Evolutionary conservation across 371 early-diverging fungal species (phyloP).

Genomic region (Mucor plumbeus): DNA sequence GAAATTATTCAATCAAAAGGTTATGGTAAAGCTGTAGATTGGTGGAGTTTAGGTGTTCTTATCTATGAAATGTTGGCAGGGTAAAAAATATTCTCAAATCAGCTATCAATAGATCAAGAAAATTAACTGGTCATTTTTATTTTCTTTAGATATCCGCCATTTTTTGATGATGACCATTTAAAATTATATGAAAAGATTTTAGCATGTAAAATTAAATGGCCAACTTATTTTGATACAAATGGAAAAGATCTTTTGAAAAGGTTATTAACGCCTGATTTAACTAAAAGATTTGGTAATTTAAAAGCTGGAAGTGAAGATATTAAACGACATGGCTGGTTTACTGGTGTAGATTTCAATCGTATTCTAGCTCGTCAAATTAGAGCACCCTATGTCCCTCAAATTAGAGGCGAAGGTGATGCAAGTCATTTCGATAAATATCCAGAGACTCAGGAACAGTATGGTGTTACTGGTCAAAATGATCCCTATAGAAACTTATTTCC

Average conservation of each 20-base stretch:
- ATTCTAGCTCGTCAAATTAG: conserved; percentile 74
- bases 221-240: conserved; percentile 84
- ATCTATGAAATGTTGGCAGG: conserved; percentile 94
- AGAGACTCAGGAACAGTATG: conserved; percentile 73
- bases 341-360: conserved; percentile 89
- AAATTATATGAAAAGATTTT: conserved; percentile 93
- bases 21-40: no score
- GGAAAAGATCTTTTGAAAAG: conserved; percentile 90
- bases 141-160: conserved; percentile 72
- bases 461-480: conserved; percentile 28
- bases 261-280: conserved; percentile 83
- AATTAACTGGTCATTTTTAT: no score
- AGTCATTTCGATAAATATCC: conserved; percentile 93
- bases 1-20: no score
- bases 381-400: conserved; percentile 89
- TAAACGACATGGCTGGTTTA: conserved; percentile 93
- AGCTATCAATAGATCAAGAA: no score
- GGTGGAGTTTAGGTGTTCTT: no score
- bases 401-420: conserved; percentile 86
- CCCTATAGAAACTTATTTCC: conserved; percentile 30
- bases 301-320: conserved; percentile 88
- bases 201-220: conserved; percentile 83
- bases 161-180: conserved; percentile 94
- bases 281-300: conserved; percentile 89
- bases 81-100: no score